Evolutionary conservation across 108 stramenopile species (phyloP), one percentile per base, ranked within the genome.

Genomic region (Heterococcus sp.): DNA sequence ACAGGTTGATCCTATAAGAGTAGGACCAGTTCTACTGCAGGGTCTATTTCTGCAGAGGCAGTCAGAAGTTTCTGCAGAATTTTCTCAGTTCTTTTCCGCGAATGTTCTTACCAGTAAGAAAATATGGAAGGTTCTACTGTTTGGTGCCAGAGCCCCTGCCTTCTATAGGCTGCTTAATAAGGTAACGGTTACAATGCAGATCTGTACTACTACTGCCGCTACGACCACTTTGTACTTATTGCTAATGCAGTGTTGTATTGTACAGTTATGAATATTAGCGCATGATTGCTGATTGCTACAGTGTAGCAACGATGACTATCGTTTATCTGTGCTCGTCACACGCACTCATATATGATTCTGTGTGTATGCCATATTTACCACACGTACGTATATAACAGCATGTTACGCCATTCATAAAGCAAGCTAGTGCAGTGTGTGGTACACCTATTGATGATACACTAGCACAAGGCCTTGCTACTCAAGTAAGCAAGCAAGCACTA

Each of bases 1-100:
- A 58, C 46, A 58, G 46, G 46, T 81, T 5, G 72, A 93, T 78
- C 95, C 95, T 1, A 92, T 93, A 40, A 90, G 90, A 73, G 64
- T 96, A 33, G 94, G 95, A 0, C 94, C 93, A 2, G 94, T 95
- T 86, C 82, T 90, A 31, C 81, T 96, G n/a, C 95, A 96, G 80
- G 95, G 95, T 32, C 87, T 91, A 77, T 96, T 96, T 82, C 86
- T 96, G 32, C 88, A 90, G 65, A 90, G 95, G 65, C 95, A 96
- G 87, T 35, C 74, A 21, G 84, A 84, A 75, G 84, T 83, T 11
- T 26, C 66, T 35, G 81, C 75, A 37, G 84, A 84, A 21, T 86
- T 86, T 37, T 72, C 82, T 1, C 76, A 75, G 82, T 83, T 82
- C 38, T 83, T 83, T 75, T 37, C 84, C 26, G 34, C 32, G 68